phyloP scores from a whole-genome alignment of 768 basidiomycete genomes.

The Hygrophorus pudorinus region DNA sequence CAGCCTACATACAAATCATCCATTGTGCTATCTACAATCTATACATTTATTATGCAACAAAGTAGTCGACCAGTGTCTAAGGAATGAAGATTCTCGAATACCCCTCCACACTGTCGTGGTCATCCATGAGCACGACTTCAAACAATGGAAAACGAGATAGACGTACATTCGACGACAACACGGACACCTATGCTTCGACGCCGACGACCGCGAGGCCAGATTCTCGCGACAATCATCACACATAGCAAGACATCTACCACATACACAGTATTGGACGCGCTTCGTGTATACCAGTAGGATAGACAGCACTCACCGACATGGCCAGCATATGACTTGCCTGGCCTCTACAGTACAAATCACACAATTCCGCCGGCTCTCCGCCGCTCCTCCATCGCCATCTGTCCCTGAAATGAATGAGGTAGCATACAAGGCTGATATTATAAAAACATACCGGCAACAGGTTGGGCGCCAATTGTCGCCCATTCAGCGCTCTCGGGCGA shows the following conservation, averaged over 20 bases:
- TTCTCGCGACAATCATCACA: slow-evolving; percentile 59
- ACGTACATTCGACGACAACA: slow-evolving; percentile 49
- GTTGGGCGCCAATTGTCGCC: not conserved
- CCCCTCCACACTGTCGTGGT: slow-evolving; percentile 31
- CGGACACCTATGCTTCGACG: slow-evolving; percentile 55
- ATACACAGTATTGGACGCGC: not conserved
- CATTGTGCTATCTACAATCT: no score
- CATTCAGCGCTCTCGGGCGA: not conserved
- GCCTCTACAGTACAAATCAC: slow-evolving; percentile 65
- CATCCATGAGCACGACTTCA: not conserved
- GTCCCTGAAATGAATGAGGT: not conserved
- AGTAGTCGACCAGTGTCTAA: slow-evolving; percentile 9
- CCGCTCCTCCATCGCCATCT: not conserved
- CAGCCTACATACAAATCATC: no score
- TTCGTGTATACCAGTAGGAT: not conserved
- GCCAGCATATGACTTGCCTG: slow-evolving; percentile 74
- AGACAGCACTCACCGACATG: slow-evolving; percentile 51
- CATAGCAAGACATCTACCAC: slow-evolving; percentile 41
- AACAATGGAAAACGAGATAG: slow-evolving; percentile 7
- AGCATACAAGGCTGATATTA: not conserved
- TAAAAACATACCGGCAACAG: not conserved
- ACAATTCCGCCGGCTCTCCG: slow-evolving; percentile 29
- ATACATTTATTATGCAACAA: not conserved
- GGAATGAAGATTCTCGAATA: slow-evolving; percentile 41
- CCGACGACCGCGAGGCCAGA: slow-evolving; percentile 41